phyloP scores from a whole-genome alignment of 1,284 basidiomycete genomes.

The Rhodotorula glutinis region DNA sequence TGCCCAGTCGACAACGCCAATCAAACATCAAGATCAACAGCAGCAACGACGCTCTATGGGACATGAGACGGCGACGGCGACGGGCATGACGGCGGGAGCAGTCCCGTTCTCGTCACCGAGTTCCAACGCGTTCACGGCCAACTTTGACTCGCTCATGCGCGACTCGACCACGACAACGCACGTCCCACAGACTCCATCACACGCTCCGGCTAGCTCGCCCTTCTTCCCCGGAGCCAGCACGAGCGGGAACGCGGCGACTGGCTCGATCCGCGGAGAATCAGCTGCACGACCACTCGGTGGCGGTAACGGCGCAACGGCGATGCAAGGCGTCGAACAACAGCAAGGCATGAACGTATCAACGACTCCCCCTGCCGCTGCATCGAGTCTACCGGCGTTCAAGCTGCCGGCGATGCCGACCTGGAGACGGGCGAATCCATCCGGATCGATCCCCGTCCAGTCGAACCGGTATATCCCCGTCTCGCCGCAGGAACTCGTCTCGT shows the following conservation, averaged over 20 bases:
- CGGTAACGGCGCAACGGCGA: too few species aligned
- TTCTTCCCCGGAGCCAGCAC: conserved; percentile 14
- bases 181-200: conserved; percentile 3
- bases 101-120: conserved; percentile 14
- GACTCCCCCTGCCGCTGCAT: neutral
- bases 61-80: neutral
- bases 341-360: too few species aligned
- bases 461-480: conserved; percentile 16
- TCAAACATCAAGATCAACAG: neutral
- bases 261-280: too few species aligned
- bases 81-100: neutral
- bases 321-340: too few species aligned
- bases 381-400: neutral
- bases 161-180: neutral
- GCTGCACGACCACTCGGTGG: too few species aligned
- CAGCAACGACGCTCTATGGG: neutral
- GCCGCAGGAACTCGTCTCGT: conserved; percentile 18
- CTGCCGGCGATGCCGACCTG: neutral
- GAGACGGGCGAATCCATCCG: neutral
- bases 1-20: neutral
- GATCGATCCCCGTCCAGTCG: neutral
- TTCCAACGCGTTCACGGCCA: conserved; percentile 20
- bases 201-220: conserved; percentile 14
- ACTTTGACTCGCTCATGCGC: conserved; percentile 20
- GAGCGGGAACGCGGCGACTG: neutral